phyloP scores from a whole-genome alignment of 345 rosid genomes.

The Gossypium longicalyx region DNA sequence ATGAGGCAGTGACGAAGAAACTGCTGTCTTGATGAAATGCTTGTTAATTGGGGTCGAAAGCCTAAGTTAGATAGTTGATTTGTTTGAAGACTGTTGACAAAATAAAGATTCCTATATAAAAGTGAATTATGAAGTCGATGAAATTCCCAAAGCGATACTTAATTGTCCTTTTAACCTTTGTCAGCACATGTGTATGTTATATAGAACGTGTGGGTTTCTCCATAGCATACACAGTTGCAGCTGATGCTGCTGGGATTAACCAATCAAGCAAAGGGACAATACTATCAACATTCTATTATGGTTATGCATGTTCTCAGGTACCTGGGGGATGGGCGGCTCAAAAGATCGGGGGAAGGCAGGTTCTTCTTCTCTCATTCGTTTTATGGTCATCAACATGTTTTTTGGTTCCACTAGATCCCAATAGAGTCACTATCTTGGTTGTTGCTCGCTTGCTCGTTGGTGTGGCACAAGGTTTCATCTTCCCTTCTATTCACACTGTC shows the following conservation, averaged over 20 bases:
- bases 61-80: slow-evolving; percentile 8
- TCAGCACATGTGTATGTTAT: slow-evolving; percentile 78
- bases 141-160: slow-evolving; percentile 73
- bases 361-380: slow-evolving; percentile 83
- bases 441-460: slow-evolving; percentile 91
- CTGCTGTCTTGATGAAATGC: slow-evolving; percentile 1
- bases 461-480: slow-evolving; percentile 48
- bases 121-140: slow-evolving; percentile 43
- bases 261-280: slow-evolving; percentile 84
- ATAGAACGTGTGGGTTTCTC: slow-evolving; percentile 97
- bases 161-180: slow-evolving; percentile 79
- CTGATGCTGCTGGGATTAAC: slow-evolving; percentile 2
- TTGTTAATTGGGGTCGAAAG: slow-evolving; percentile 7
- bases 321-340: slow-evolving; percentile 99
- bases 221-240: slow-evolving; percentile 17
- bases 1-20: not conserved
- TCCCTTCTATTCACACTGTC: not conserved
- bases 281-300: slow-evolving; percentile 82
- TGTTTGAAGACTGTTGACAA: slow-evolving; percentile 14
- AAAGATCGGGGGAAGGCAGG: slow-evolving; percentile 78
- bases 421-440: slow-evolving; percentile 49
- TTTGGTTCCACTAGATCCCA: slow-evolving; percentile 23
- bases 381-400: slow-evolving; percentile 90
- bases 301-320: slow-evolving; percentile 93
- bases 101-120: slow-evolving; percentile 14